A percentile compares a stretch with the other conserved stretches of the same genome.
These are phyloP conservation scores for Taphrina populina DNA, from an alignment of 1,139 yeast species.

Conservation along the genomic window DNA sequence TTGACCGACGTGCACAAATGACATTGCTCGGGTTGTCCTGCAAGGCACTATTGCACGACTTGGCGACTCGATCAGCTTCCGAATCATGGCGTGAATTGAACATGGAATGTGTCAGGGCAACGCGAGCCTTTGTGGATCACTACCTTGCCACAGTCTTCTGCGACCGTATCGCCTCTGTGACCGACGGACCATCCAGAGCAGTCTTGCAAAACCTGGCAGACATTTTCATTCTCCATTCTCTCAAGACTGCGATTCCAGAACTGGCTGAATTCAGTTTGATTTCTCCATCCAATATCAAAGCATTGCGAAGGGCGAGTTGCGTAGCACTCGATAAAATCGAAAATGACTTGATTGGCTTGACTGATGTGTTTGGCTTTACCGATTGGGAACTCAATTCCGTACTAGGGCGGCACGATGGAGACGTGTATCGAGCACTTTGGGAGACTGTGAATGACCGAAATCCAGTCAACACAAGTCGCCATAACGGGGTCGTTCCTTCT, in stretches of 20 bases:
- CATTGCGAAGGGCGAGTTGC: not conserved
- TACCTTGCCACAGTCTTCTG: constrained; percentile 4
- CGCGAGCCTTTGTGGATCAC: constrained; percentile 20
- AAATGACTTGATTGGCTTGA: constrained; percentile 59
- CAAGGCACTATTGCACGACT: constrained; percentile 11
- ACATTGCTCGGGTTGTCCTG: not conserved
- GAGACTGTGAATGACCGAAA: constrained; percentile 19
- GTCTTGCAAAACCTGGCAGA: constrained; percentile 1
- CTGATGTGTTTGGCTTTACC: constrained; percentile 85
- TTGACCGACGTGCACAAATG: constrained; percentile 1
- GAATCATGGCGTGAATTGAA: constrained; percentile 19
- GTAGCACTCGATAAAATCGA: not conserved
- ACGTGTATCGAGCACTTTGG: constrained; percentile 64
- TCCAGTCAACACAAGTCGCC: constrained; percentile 16
- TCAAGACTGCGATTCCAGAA: constrained; percentile 2
- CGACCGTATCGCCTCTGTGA: not conserved
- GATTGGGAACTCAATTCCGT: constrained; percentile 85
- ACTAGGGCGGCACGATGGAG: constrained; percentile 80
- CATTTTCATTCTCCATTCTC: constrained; percentile 13
- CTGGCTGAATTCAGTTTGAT: constrained; percentile 18
- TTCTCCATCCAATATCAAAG: not conserved
- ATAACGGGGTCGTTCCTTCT: constrained; percentile 13
- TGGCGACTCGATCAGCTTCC: not conserved
- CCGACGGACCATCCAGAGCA: not conserved
- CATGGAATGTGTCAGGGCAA: constrained; percentile 26